phyloP scores from a whole-genome alignment of 2,329 filamentous ascomycete genomes.

The Paraphoma chrysanthemicola region DNA sequence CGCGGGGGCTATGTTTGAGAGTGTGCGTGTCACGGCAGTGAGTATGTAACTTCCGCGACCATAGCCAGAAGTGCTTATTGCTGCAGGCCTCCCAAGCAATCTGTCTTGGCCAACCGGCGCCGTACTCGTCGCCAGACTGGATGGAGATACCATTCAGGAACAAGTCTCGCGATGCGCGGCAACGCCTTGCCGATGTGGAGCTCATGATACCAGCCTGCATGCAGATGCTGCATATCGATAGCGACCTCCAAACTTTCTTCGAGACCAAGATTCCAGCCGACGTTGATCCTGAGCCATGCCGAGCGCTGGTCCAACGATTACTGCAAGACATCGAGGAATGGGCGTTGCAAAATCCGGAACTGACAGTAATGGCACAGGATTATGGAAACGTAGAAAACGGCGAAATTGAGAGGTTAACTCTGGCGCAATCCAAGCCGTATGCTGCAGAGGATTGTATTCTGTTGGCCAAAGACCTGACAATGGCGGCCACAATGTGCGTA shows the following conservation, averaged over 20 bases:
- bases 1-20: too few relatives aligned
- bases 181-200: slow-evolving; percentile 33
- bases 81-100: slow-evolving; percentile 33
- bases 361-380: slow-evolving; percentile 10
- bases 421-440: too few relatives aligned
- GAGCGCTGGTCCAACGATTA: slow-evolving; percentile 20
- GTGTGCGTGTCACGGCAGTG: too few relatives aligned
- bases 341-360: slow-evolving; percentile 27
- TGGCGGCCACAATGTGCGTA: slow-evolving; percentile 6
- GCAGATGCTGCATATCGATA: slow-evolving; percentile 14
- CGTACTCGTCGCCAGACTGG: slow-evolving; percentile 36
- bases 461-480: neutral
- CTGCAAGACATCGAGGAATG: slow-evolving; percentile 26
- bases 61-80: too few relatives aligned
- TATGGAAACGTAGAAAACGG: slow-evolving; percentile 3
- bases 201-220: slow-evolving; percentile 36
- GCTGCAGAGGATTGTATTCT: too few relatives aligned
- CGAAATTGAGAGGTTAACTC: neutral
- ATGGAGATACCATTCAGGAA: slow-evolving; percentile 36
- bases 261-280: slow-evolving; percentile 13
- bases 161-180: slow-evolving; percentile 31
- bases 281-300: slow-evolving; percentile 18
- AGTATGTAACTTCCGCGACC: too few relatives aligned
- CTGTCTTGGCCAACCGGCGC: slow-evolving; percentile 35
- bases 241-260: slow-evolving; percentile 31